Conservation (phyloP, 2,329 filamentous ascomycete species). For the Fusarium albidum region DNA sequence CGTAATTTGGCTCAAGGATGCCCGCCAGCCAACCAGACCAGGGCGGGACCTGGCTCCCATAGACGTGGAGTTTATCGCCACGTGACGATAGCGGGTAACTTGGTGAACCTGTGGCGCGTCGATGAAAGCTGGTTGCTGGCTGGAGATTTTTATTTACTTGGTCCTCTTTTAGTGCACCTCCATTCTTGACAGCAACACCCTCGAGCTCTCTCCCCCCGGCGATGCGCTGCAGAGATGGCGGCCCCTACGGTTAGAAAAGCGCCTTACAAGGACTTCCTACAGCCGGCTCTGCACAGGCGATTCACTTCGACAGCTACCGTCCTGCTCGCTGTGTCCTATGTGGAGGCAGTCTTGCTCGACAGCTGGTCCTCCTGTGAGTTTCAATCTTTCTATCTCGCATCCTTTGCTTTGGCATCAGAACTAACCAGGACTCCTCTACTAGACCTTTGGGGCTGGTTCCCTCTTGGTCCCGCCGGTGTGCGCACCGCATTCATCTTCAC, state of each 20-base stretch:
- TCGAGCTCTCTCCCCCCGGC: slow-evolving; percentile 41
- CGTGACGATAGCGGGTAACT: slow-evolving; percentile 39
- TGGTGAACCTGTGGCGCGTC: slow-evolving; percentile 34
- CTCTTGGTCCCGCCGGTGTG: slow-evolving; percentile 77
- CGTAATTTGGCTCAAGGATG: slow-evolving; percentile 37
- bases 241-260: slow-evolving; percentile 62
- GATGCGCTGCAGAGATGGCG: slow-evolving; percentile 61
- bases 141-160: slow-evolving; percentile 48
- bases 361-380: slow-evolving; percentile 74
- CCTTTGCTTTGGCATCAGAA: neutral
- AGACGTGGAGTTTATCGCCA: slow-evolving; percentile 35
- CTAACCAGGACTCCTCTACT: slow-evolving; percentile 16
- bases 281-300: slow-evolving; percentile 84
- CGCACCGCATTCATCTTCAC: slow-evolving; percentile 80
- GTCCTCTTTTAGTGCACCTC: slow-evolving; percentile 24
- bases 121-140: slow-evolving; percentile 39
- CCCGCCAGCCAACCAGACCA: slow-evolving; percentile 27
- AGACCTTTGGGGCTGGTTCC: slow-evolving; percentile 91
- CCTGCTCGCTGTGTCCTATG: slow-evolving; percentile 75
- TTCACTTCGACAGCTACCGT: slow-evolving; percentile 81
- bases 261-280: slow-evolving; percentile 88
- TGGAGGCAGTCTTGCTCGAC: slow-evolving; percentile 74
- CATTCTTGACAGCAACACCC: slow-evolving; percentile 24
- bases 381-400: neutral
- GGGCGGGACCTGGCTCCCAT: slow-evolving; percentile 22